Evolutionary conservation across 139 green algal genomes (phyloP).

Genomic region (Astrephomene gubernaculifera): DNA sequence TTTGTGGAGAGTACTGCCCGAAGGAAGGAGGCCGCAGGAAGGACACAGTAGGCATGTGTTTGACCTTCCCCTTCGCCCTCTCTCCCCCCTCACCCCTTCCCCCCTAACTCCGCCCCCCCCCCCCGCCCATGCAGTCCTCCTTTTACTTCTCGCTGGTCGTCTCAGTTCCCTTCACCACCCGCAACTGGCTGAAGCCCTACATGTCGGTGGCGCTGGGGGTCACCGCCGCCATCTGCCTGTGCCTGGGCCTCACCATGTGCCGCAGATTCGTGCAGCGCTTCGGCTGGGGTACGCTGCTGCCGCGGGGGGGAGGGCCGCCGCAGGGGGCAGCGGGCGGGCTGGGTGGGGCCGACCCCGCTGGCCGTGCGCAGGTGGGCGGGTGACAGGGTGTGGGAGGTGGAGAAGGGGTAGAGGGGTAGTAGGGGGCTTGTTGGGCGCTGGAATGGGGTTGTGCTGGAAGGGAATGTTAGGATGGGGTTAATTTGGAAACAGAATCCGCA

Average conservation of each 20-base stretch:
- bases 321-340: neutral
- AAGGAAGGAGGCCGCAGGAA: no score
- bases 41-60: no score
- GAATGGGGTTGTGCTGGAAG: no score
- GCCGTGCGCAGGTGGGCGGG: no score
- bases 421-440: no score
- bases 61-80: neutral
- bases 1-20: no score
- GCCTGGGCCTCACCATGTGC: slow-evolving; percentile 64
- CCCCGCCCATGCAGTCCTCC: neutral
- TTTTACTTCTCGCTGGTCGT: slow-evolving; percentile 45
- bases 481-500: no score
- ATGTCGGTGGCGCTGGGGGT: slow-evolving; percentile 75
- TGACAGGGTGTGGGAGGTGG: no score
- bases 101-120: neutral
- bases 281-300: slow-evolving; percentile 38
- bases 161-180: neutral
- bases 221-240: slow-evolving; percentile 65
- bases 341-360: neutral
- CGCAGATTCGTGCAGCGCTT: slow-evolving; percentile 56
- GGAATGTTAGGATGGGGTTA: no score
- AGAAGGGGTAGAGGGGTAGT: no score
- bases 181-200: slow-evolving; percentile 68
- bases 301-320: slow-evolving; percentile 8
- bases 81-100: neutral